phyloP scores from a whole-genome alignment of 768 basidiomycete species.

The Steccherinum ochraceum region DNA sequence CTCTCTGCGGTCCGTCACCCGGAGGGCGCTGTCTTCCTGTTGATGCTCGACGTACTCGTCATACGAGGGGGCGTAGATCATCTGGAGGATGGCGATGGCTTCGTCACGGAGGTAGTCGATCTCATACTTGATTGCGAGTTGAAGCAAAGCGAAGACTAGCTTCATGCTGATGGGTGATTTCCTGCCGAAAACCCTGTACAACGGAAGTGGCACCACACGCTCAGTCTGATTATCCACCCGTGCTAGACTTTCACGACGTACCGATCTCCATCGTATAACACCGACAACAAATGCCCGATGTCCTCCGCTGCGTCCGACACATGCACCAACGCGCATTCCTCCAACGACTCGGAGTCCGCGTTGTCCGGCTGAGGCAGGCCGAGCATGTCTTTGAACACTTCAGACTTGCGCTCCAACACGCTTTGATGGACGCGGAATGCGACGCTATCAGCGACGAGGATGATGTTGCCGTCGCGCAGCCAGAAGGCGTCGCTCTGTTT shows the following conservation, averaged over 20 bases:
- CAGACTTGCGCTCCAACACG: constrained; percentile 16
- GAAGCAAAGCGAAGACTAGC: background rate
- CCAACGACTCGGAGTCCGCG: background rate
- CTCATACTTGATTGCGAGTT: constrained; percentile 7
- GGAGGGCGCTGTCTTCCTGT: too few relatives aligned
- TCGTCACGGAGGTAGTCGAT: constrained; percentile 7
- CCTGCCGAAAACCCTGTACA: background rate
- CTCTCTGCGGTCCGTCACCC: too few relatives aligned
- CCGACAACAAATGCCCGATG: background rate
- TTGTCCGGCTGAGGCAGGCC: constrained; percentile 13
- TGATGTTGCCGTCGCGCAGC: constrained; percentile 20
- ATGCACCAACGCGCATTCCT: constrained; percentile 2
- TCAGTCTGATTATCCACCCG: too few relatives aligned
- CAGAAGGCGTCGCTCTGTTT: too few relatives aligned
- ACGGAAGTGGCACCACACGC: background rate
- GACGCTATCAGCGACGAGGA: constrained; percentile 17
- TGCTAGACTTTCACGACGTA: too few relatives aligned
- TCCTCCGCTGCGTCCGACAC: background rate
- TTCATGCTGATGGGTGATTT: background rate
- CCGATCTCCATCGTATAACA: background rate
- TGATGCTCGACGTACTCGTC: too few relatives aligned
- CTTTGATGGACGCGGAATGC: constrained; percentile 18
- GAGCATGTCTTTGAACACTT: constrained; percentile 22
- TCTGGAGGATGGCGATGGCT: too few relatives aligned
- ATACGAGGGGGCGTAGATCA: too few relatives aligned